Evolutionary conservation across 2,329 filamentous ascomycete species (phyloP), one percentile per base, ranked within the genome.

Genomic region (Shiraia sp.): DNA sequence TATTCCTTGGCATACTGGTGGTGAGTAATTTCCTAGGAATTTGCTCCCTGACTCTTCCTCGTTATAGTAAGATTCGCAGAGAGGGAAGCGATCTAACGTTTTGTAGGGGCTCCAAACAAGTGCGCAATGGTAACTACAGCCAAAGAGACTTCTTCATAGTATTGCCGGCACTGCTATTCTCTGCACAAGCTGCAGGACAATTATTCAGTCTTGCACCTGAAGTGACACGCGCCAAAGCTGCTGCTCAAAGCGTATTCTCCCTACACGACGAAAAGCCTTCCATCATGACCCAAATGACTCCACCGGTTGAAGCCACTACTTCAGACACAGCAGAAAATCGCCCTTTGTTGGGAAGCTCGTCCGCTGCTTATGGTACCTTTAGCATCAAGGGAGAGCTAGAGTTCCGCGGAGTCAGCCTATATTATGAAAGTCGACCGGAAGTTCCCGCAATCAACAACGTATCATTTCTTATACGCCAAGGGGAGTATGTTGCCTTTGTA

Each of bases 1-100:
- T 75, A 76, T 44, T 73, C 73, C 23, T 51, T 76, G 23, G 74
- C 74, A 17, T 76, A 76, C 52, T 76, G 72, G 73, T 76, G 74
- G 73, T 56, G 48, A 47, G 53, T 49, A 10, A 17, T 10, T 27
- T 59, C 51, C 31, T 5, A 22, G 8, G 19, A 8, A 22, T 22
- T 4, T 22, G 8, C 19, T 22, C 19, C 8, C 8, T 8, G 8
- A 22, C 4, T 22, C 19, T 4, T 8, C 19, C 19, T 22, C 19
- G 8, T 22, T 8, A 8, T 8, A 5, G 19, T 22, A 5, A 5
- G 19, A 22, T 22, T 8, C 19, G 19, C 19, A 22, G 8, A 16
- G 15, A 13, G 5, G 26, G 12, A n/a, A 23, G 32, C 23, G 40
- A 25, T 15, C 40, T 38, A 22, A 40, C n/a, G 13, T 22, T n/a